Conservation (phyloP, 129 eudicot species). For the Flaveria ramosissima region DNA sequence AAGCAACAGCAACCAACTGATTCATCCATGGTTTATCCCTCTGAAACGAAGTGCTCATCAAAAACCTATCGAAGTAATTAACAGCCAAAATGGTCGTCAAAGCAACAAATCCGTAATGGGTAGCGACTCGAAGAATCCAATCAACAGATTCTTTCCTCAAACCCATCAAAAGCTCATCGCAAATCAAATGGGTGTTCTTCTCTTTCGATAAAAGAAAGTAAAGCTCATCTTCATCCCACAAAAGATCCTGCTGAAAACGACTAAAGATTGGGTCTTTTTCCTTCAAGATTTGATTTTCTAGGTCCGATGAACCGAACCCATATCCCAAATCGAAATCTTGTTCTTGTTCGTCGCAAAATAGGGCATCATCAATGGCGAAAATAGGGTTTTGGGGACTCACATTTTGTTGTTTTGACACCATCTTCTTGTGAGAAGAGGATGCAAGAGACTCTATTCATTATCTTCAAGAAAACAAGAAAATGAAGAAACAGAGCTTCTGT, state of each 20-base stretch:
- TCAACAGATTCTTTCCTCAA: slow-evolving; percentile 55
- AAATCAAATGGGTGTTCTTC: slow-evolving; percentile 32
- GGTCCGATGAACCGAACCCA: slow-evolving; percentile 28
- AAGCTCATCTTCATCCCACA: slow-evolving; percentile 80
- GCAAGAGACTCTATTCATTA: slow-evolving; percentile 56
- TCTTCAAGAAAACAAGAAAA: slow-evolving; percentile 44
- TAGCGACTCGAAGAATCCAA: slow-evolving; percentile 70
- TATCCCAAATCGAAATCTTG: slow-evolving; percentile 32
- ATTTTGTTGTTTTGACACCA: slow-evolving; percentile 41
- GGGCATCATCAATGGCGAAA: slow-evolving; percentile 48
- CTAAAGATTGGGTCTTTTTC: slow-evolving; percentile 31
- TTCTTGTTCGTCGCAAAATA: slow-evolving; percentile 69
- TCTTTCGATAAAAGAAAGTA: slow-evolving; percentile 56
- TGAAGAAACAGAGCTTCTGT: slow-evolving; percentile 18
- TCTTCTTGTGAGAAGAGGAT: slow-evolving; percentile 52
- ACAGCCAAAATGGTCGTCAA: slow-evolving; percentile 71
- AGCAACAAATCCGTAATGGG: slow-evolving; percentile 60
- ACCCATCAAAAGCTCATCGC: slow-evolving; percentile 40
- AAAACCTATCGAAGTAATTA: slow-evolving; percentile 73
- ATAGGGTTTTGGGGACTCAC: slow-evolving; percentile 34
- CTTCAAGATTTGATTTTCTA: slow-evolving; percentile 24
- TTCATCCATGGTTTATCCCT: slow-evolving; percentile 87
- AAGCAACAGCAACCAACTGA: slow-evolving; percentile 85
- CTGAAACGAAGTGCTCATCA: slow-evolving; percentile 51
- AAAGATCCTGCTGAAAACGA: slow-evolving; percentile 48